Base-by-base conservation (phyloP, 2,329 filamentous ascomycete genomes). In the Pleomassaria siparia region DNA sequence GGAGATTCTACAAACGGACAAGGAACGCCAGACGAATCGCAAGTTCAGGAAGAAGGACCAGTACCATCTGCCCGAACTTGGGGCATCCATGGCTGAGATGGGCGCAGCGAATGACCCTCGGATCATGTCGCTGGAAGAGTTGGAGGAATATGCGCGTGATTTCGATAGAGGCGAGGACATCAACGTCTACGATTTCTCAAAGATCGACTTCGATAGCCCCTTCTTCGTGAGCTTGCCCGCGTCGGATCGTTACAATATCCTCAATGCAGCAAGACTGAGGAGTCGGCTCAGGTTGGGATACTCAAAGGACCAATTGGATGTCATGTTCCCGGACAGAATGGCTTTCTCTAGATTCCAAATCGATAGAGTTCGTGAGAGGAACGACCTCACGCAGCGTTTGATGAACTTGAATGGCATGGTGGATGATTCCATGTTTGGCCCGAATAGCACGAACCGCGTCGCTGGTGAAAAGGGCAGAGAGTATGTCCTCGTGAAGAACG, bases 311-410 rank as follows among this genome's bases (percentile, higher is more conserved):
- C 94, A 99, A 71, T 74, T 99, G 12, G 91, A 97, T 58, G 83
- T 80, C 37, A 99, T 99, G 94, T 99, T 99, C 67, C 92, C 94
- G 0, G 88, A 99, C 67, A 84, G 94, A 21, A 96, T 99, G 91
- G 94, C 87, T 0, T 99, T 99, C 65, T 96, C 91, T 1, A 87
- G 81, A 51, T 99, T 99, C 64, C 94, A 99, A 71, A 96, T 99
- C 48, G 94, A 97, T 66, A 80, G 94, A 48, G 95, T 97, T 10
- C 84, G 81, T 57, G 92, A 99, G 73, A 81, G 95, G 41, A 99
- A 99, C 62, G 88, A 96, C 53, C 79, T 99, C 24, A 99, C 95
- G 0, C 94, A 99, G 67, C 81, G 92, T 30, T 75, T 99, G 47
- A 99, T 99, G 94, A 84, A 89, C 59, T 82, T 99, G 60, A 91